phyloP scores from a whole-genome alignment of 768 basidiomycete genomes.

The Russula sp. region DNA sequence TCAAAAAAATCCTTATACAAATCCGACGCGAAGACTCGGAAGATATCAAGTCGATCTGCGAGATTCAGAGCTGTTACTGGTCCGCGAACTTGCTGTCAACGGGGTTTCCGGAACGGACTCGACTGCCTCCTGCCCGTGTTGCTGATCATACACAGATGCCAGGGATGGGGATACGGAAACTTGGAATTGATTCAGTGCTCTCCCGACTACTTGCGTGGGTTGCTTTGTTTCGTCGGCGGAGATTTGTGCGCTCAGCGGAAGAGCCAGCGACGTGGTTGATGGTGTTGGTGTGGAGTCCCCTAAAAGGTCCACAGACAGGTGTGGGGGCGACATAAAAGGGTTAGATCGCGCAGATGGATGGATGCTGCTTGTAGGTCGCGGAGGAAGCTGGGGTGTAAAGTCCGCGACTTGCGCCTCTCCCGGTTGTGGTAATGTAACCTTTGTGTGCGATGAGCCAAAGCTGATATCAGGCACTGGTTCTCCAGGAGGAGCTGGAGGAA shows the following conservation, averaged over 20 bases:
- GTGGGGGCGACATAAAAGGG: constrained; percentile 10
- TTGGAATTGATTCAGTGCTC: neutral
- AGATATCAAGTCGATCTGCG: neutral
- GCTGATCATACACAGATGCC: neutral
- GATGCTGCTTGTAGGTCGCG: constrained; percentile 65
- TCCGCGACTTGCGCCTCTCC: constrained; percentile 42
- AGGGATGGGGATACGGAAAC: neutral
- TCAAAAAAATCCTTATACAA: neutral
- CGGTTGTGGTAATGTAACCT: constrained; percentile 38
- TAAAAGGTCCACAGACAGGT: neutral
- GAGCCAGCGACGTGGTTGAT: neutral
- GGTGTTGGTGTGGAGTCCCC: neutral
- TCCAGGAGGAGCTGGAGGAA: constrained; percentile 66
- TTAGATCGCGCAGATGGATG: constrained; percentile 59
- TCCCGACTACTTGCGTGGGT: neutral
- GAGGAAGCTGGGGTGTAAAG: constrained; percentile 66
- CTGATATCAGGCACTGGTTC: constrained; percentile 51
- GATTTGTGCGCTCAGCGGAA: neutral
- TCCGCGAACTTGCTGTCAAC: constrained; percentile 7
- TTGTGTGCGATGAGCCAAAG: constrained; percentile 72
- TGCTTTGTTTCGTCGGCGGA: neutral
- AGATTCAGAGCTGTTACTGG: neutral
- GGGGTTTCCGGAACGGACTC: constrained; percentile 15
- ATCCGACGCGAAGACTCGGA: neutral
- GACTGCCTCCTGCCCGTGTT: neutral